Base-by-base conservation (phyloP, 305 asterid species). In the Striga hermonthica region DNA sequence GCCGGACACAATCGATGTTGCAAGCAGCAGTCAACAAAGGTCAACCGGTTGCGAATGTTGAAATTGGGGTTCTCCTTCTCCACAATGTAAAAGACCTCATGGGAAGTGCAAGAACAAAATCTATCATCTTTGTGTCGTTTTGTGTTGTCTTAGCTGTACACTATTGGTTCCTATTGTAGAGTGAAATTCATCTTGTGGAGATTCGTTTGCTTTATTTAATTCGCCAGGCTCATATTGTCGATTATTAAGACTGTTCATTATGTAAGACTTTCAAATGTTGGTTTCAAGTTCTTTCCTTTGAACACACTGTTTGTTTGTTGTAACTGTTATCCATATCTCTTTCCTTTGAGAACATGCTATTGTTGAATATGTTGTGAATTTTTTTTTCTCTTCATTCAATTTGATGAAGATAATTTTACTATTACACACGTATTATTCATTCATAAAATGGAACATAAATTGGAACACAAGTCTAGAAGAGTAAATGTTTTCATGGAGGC, bases 1-100 rank as follows among this genome's bases (percentile, higher is more conserved):
- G 90, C 98, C 97, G 9, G 98, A 91, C 75, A 89, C 97, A 44
- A 87, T 91, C 61, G 98, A 91, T 14, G 96, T 91, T 16, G 88
- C 78, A 31, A 81, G 84, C 86, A 79, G 85, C 87, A 75, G 65
- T 65, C 95, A 79, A 75, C 91, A 75, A 73, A 80, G 92, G 69
- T 81, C 95, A 44, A 16, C 76, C 55, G 95, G 98, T 66, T 91
- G 98, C 11, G 91, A 85, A 65, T 91, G 98, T 58, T 91, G 74
- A 80, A 43, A 22, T 11, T 31, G 11, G 59, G 57, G 60, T 57
- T 47, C 15, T 28, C 13, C 4, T 57, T 47, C 15, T 28, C 13
- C 4, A 47, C 34, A 37, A 16, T 72, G 47, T 44, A 3, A 43
- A 50, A 44, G 31, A 65, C 62, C 12, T 37, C 37, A 10, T 1